phyloP scores from a whole-genome alignment of 2,329 filamentous ascomycete genomes.

The Cordyceps militaris region DNA sequence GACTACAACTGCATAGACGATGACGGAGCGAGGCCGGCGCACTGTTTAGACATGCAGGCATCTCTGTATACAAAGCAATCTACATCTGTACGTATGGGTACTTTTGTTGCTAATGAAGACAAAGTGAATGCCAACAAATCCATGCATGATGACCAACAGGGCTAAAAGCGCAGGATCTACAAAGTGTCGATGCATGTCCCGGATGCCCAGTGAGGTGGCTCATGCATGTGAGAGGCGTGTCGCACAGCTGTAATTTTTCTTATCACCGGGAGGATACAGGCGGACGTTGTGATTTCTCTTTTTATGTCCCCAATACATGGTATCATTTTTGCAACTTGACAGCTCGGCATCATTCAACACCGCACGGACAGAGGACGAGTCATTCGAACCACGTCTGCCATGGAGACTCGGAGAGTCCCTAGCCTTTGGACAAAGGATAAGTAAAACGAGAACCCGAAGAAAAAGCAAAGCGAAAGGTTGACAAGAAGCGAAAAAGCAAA shows the following conservation, averaged over 20 bases:
- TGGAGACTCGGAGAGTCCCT: no score
- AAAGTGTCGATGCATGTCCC: background rate
- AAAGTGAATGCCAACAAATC: constrained; percentile 1
- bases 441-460: background rate
- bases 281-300: background rate
- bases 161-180: background rate
- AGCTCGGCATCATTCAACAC: no score
- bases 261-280: background rate
- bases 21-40: background rate
- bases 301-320: no score
- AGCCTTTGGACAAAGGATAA: background rate
- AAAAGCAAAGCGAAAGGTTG: background rate
- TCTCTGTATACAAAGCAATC: background rate
- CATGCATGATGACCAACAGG: background rate
- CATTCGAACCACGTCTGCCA: no score
- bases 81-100: constrained; percentile 7
- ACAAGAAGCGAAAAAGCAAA: background rate
- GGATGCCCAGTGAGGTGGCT: background rate
- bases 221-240: background rate
- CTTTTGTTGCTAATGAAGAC: background rate
- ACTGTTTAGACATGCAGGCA: background rate
- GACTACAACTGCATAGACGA: background rate
- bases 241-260: background rate
- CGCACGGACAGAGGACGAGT: no score
- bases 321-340: background rate